Percentiles rank a stretch among this genome's conserved stretches.
phyloP scores from a whole-genome alignment of 352 stramenopile species.

The Pythium periplocum region DNA sequence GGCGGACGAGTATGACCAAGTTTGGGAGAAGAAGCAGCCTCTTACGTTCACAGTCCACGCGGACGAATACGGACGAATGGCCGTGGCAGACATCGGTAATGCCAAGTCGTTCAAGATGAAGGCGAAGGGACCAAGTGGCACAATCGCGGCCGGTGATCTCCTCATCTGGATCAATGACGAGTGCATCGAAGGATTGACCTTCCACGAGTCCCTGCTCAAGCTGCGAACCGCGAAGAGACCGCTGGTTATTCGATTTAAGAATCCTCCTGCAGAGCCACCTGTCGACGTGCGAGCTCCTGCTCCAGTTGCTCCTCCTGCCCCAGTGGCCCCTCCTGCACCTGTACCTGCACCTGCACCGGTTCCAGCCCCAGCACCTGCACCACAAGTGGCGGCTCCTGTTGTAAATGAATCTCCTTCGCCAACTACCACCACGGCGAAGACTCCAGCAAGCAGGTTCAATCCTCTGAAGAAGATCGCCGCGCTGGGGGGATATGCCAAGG shows the following conservation, averaged over 20 bases:
- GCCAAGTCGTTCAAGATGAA: constrained; percentile 87
- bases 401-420: background rate
- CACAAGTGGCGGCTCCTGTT: background rate
- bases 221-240: constrained; percentile 77
- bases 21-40: constrained; percentile 88
- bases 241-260: constrained; percentile 83
- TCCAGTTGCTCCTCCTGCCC: background rate
- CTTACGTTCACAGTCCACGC: constrained; percentile 78
- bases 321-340: constrained; percentile 1
- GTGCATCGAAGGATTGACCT: constrained; percentile 56
- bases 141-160: constrained; percentile 48
- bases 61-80: constrained; percentile 54
- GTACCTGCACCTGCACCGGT: constrained; percentile 8
- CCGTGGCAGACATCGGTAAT: constrained; percentile 75
- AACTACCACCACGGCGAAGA: constrained; percentile 4
- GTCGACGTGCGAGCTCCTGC: constrained; percentile 13
- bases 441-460: constrained; percentile 18
- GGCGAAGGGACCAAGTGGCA: constrained; percentile 41
- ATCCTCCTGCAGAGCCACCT: constrained; percentile 40
- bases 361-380: constrained; percentile 3
- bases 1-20: constrained; percentile 79
- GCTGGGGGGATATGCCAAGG: constrained; percentile 21
- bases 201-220: constrained; percentile 82
- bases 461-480: constrained; percentile 26
- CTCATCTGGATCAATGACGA: constrained; percentile 86